A percentile compares a stretch with the other conserved stretches of the same genome.
Evolutionary conservation across 192 early-diverging fungal genomes (phyloP).

Genomic region (Dispira simplex): DNA sequence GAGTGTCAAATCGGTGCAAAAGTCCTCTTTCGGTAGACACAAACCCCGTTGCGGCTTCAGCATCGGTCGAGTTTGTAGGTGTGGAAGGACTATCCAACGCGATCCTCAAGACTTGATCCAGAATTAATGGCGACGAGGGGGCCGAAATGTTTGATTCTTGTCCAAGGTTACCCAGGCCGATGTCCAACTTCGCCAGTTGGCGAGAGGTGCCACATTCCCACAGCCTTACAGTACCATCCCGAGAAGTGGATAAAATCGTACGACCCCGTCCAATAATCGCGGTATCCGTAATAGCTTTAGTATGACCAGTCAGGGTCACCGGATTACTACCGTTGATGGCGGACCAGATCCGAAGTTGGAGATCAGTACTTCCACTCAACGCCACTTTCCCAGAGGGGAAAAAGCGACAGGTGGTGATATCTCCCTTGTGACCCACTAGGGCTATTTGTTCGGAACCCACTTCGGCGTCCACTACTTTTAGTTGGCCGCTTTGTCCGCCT

Average conservation of each 20-base stretch:
- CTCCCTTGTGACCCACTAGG: slow-evolving; percentile 47
- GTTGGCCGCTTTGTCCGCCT: slow-evolving; percentile 22
- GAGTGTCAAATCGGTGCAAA: too few species aligned
- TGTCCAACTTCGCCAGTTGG: neutral
- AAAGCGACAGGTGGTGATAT: slow-evolving; percentile 46
- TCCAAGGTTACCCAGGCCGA: too few species aligned
- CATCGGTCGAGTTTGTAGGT: too few species aligned
- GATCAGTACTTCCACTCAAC: slow-evolving; percentile 49
- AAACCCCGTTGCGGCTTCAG: too few species aligned
- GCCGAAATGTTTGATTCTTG: too few species aligned
- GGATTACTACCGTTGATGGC: slow-evolving; percentile 57
- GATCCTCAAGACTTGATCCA: too few species aligned
- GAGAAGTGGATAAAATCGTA: slow-evolving; percentile 38
- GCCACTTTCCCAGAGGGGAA: slow-evolving; percentile 66
- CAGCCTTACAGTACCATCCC: slow-evolving; percentile 18
- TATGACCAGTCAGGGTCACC: slow-evolving; percentile 53
- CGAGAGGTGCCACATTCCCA: slow-evolving; percentile 9
- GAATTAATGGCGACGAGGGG: too few species aligned
- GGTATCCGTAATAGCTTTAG: slow-evolving; percentile 37
- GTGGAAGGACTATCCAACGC: too few species aligned
- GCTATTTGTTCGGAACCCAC: slow-evolving; percentile 13
- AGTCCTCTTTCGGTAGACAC: too few species aligned
- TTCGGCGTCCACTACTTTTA: slow-evolving; percentile 21
- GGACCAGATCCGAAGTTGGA: slow-evolving; percentile 57
- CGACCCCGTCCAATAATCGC: slow-evolving; percentile 47